Evolutionary conservation across 1,139 yeast genomes (phyloP).

Genomic region (Nakaseomyces glabratus): DNA sequence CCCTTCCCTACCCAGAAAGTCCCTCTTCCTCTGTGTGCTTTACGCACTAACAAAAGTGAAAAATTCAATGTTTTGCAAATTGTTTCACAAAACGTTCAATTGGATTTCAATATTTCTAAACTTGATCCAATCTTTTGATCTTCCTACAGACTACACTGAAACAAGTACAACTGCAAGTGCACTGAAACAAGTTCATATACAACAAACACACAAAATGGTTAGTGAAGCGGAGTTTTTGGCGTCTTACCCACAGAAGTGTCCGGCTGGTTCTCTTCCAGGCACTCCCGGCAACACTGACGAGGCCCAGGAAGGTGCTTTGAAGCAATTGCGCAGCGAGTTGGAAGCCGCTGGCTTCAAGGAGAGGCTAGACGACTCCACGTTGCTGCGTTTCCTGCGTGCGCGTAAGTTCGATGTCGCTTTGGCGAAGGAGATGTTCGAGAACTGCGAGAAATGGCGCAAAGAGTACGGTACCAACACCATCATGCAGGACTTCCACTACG

Average conservation of each 20-base stretch:
- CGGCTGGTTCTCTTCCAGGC: slow-evolving; percentile 61
- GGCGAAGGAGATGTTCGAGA: slow-evolving; percentile 73
- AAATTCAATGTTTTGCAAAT: too few relatives aligned
- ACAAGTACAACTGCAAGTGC: background rate
- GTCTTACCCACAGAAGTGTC: slow-evolving; percentile 62
- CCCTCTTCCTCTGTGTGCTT: too few relatives aligned
- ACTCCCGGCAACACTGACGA: slow-evolving; percentile 72
- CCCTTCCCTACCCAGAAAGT: too few relatives aligned
- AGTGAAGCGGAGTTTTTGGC: slow-evolving; percentile 28
- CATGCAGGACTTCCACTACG: slow-evolving; percentile 76
- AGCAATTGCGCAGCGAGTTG: slow-evolving; percentile 50
- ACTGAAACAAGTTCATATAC: background rate
- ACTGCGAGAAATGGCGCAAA: slow-evolving; percentile 87
- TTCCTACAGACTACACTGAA: too few relatives aligned
- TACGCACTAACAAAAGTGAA: too few relatives aligned
- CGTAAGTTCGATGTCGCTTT: slow-evolving; percentile 80
- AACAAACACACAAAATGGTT: slow-evolving; percentile 1
- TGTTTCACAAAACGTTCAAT: too few relatives aligned
- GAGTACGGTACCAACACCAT: slow-evolving; percentile 83
- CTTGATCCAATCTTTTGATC: too few relatives aligned
- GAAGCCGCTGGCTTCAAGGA: slow-evolving; percentile 56
- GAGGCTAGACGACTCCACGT: slow-evolving; percentile 81
- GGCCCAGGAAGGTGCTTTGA: slow-evolving; percentile 54
- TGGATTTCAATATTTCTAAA: too few relatives aligned
- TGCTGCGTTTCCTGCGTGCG: slow-evolving; percentile 87